Evolutionary conservation across 2,329 filamentous ascomycete species (phyloP).

Genomic region (Xylaria hypoxylon): DNA sequence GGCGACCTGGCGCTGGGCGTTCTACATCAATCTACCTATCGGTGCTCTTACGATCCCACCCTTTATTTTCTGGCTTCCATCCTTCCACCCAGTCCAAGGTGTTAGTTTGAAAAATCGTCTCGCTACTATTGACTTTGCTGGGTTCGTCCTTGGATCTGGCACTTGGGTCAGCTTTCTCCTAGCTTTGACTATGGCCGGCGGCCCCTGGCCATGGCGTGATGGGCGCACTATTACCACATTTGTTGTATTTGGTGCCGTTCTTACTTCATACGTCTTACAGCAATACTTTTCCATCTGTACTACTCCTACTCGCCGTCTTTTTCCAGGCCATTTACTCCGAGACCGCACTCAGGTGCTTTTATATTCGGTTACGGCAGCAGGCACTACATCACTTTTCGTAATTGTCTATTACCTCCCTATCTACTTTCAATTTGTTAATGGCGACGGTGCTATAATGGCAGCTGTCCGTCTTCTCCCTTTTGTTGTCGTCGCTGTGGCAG

Average conservation of each 20-base stretch:
- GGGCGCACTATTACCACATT: constrained; percentile 60
- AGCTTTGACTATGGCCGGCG: constrained; percentile 62
- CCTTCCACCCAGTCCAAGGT: constrained; percentile 46
- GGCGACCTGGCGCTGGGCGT: not conserved
- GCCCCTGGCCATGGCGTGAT: constrained; percentile 60
- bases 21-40: constrained; percentile 48
- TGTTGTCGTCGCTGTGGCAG: not conserved
- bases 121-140: constrained; percentile 57
- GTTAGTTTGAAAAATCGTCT: constrained; percentile 44
- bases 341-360: constrained; percentile 55
- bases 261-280: constrained; percentile 57
- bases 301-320: constrained; percentile 53
- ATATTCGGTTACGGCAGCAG: constrained; percentile 52
- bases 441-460: constrained; percentile 55
- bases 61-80: constrained; percentile 50
- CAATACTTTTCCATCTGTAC: constrained; percentile 59
- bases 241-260: constrained; percentile 56
- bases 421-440: constrained; percentile 61
- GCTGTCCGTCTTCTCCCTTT: constrained; percentile 57
- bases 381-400: constrained; percentile 51
- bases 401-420: constrained; percentile 63
- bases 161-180: constrained; percentile 56
- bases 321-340: constrained; percentile 59
- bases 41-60: constrained; percentile 54
- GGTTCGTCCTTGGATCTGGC: constrained; percentile 56